Base-by-base conservation (phyloP, 768 basidiomycete genomes). In the Mycena latifolia region DNA sequence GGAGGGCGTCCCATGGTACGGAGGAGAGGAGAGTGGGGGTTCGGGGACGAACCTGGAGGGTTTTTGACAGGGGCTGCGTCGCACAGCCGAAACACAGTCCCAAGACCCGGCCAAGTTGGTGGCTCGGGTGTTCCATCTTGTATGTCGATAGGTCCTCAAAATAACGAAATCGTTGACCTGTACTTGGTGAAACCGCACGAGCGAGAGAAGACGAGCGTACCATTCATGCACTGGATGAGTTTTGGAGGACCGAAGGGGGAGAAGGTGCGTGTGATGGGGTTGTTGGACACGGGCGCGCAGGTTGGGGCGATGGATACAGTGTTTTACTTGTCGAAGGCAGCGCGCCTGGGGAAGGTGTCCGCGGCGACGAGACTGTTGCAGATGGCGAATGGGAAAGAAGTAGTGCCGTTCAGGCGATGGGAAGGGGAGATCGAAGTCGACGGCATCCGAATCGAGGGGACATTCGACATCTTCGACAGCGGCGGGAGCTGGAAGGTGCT, bases 361-460 rank as follows among this genome's bases (percentile, higher is more conserved):
- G 53, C 48, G 11, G 75, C 77, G 6, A n/a, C 25, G 0, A 61
- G 55, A 39, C 22, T 15, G 0, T 63, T 81, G 17, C 33, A 73
- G 5, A 78, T 80, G 79, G 80, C 79, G 17, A 70, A 80, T 60
- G 77, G 79, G 0, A 20, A 31, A 20, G 31, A 74, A 0, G 70
- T 76, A 1, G 39, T 33, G 12, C 70, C 73, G 0, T 1, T 29
- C 27, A 74, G 71, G 35, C 24, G 33, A 3, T 77, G 75, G 74
- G 61, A 53, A 27, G 74, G 75, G 2, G 29, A 12, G 1, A 41
- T 77, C 1, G 39, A 59, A 17, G 46, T 77, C 35, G 71, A 58
- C 0, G 55, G 55, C 0, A 60, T 69, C 5, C 20, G 43, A 5
- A 41, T 15, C 0, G 1, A 17, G 1, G 53, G 35, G 12, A 37